Base-by-base conservation (phyloP, 1,284 basidiomycete genomes). In the Heterobasidion irregulare region DNA sequence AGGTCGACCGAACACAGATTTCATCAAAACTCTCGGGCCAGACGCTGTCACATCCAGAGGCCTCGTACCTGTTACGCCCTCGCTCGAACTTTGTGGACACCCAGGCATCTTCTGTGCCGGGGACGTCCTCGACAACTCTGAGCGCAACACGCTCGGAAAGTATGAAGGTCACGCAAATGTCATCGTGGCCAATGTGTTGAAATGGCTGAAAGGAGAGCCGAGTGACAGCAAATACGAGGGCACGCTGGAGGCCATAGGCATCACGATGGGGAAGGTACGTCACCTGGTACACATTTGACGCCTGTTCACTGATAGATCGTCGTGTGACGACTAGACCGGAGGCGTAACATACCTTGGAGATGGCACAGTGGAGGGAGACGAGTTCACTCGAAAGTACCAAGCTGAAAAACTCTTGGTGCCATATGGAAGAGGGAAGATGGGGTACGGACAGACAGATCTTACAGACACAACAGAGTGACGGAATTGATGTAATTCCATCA, bases 91-190 rank as follows among this genome's bases (percentile, higher is more conserved):
- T 2, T 58, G 61, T 9, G 66, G 64, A 1, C 70, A 81, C 63
- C 69, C 75, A 0, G 70, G 71, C 46, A 75, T 84, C 15, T 83
- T 83, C 63, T 82, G 80, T 0, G 69, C 66, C 2, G 83, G 83
- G 8, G 83, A 85, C 64, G 72, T 80, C 52, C 75, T 82, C 55
- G 76, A 55, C 48, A 55, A 50, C n/a, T 19, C 9, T 2, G 53
- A 55, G 26, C 53, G 53, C 4, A 15, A 38, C 16, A 38, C 47
- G 16, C n/a, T 55, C 13, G 26, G 18, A 15, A 55, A 55, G 36
- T 55, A 50, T 15, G 36, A 8, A 15, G 9, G 19, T 6, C 53
- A 55, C 32, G 53, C 53, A 15, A 16, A n/a, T 16, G 53, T 50
- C 18, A 45, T 55, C 38, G 35, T 33, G 4, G 53, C 47, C 10